Evolutionary conservation across 2,329 filamentous ascomycete species (phyloP).

Genomic region (Ophiostoma perfectum): DNA sequence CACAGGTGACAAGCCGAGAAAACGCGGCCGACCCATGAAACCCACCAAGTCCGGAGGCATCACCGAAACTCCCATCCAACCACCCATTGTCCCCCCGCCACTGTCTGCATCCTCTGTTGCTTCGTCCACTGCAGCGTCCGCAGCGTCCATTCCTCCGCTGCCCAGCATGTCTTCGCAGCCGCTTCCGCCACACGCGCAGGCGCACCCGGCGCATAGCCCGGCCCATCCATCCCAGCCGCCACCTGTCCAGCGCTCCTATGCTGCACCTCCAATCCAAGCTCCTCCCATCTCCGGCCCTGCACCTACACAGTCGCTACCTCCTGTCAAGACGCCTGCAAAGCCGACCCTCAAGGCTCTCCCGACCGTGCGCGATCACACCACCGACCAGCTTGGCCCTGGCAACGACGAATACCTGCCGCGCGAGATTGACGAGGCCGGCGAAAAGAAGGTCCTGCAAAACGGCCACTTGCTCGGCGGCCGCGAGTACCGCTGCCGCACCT

Average conservation of each 20-base stretch:
- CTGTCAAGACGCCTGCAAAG: conserved; percentile 76
- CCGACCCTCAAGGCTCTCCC: conserved; percentile 86
- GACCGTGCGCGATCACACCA: conserved; percentile 94
- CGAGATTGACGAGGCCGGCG: conserved; percentile 86
- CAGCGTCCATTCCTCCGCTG: neutral
- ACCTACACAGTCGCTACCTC: conserved; percentile 46
- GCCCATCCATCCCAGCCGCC: conserved; percentile 13
- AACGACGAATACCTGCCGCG: conserved; percentile 93
- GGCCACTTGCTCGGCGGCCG: conserved; percentile 77
- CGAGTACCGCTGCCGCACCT: conserved; percentile 89
- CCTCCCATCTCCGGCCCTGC: conserved; percentile 17
- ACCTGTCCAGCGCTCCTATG: conserved; percentile 19
- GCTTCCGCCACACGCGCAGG: conserved; percentile 17
- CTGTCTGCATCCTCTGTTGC: neutral
- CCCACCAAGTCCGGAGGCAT: conserved; percentile 45
- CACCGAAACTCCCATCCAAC: conserved; percentile 49
- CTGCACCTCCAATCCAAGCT: conserved; percentile 20
- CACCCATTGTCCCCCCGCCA: conserved; percentile 20
- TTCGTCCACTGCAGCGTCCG: neutral
- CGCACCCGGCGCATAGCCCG: conserved; percentile 21
- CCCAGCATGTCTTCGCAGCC: conserved; percentile 25
- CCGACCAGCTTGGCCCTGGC: conserved; percentile 82
- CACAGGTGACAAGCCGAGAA: conserved; percentile 43
- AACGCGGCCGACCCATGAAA: conserved; percentile 61
- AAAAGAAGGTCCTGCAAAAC: conserved; percentile 84